Conservation (phyloP, 768 basidiomycete species). For the Cystobasidium onofrii region DNA sequence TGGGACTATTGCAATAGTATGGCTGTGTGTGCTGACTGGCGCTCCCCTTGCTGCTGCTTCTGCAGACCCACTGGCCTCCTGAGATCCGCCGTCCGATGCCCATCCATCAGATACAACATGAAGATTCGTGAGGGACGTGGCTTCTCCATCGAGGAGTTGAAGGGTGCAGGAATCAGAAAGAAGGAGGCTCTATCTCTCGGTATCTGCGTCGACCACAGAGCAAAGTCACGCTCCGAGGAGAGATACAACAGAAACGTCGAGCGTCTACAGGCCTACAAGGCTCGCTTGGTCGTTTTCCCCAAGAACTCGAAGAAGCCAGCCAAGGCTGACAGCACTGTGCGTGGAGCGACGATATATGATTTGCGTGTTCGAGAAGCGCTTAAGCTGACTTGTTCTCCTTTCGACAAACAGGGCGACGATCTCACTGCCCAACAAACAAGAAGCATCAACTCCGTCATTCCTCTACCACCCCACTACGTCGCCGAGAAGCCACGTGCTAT, state of each 20-base stretch:
- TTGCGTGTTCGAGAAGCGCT: too few relatives aligned
- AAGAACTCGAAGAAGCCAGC: slow-evolving; percentile 78
- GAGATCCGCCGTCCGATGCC: slow-evolving; percentile 91
- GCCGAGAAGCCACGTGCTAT: slow-evolving; percentile 88
- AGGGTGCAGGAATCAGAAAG: slow-evolving; percentile 85
- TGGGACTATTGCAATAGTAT: not conserved
- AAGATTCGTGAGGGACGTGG: slow-evolving; percentile 94
- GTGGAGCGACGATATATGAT: slow-evolving; percentile 43
- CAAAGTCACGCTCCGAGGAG: slow-evolving; percentile 93
- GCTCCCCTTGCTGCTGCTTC: not conserved
- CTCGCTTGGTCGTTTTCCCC: slow-evolving; percentile 89
- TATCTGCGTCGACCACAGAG: slow-evolving; percentile 91
- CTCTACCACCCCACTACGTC: slow-evolving; percentile 61
- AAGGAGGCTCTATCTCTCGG: slow-evolving; percentile 90
- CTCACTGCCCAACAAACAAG: slow-evolving; percentile 71
- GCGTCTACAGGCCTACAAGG: slow-evolving; percentile 86
- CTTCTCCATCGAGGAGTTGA: slow-evolving; percentile 87
- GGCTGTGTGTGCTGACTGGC: not conserved
- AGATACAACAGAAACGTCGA: slow-evolving; percentile 91
- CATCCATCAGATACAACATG: slow-evolving; percentile 95
- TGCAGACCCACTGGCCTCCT: slow-evolving; percentile 55
- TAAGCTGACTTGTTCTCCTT: not conserved
- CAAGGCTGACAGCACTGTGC: slow-evolving; percentile 83
- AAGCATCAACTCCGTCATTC: slow-evolving; percentile 48
- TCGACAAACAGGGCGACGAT: slow-evolving; percentile 60